Percentiles rank a stretch among this genome's conserved stretches.
Conservation (phyloP, 176 grass and related monocot species). For the Aegilops sharonensis region DNA sequence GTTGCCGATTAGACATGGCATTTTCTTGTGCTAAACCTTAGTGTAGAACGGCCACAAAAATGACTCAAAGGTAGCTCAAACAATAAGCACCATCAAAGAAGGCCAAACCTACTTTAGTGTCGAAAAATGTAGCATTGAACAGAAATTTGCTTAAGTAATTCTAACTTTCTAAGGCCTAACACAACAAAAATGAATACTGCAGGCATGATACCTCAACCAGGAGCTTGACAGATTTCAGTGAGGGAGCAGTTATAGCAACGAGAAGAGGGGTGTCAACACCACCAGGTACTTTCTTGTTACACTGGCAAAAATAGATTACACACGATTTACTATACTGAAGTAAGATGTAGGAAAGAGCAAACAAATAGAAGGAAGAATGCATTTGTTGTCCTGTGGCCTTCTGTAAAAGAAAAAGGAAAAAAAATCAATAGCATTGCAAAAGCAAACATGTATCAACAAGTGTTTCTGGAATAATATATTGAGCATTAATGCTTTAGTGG, state of each 20-base stretch:
- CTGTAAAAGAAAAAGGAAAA: background rate
- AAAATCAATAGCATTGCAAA: background rate
- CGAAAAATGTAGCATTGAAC: background rate
- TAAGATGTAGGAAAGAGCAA: background rate
- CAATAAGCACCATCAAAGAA: background rate
- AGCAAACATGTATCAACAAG: background rate
- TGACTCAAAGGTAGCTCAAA: background rate
- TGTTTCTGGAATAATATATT: background rate
- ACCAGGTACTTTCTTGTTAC: constrained; percentile 17
- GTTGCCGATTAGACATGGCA: background rate
- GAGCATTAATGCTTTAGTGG: background rate
- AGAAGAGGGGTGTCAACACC: constrained; percentile 9
- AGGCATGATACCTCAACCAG: constrained; percentile 32
- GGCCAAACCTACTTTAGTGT: background rate
- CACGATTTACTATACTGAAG: constrained; percentile 3
- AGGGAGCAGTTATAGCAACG: constrained; percentile 19
- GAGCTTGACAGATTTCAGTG: constrained; percentile 33
- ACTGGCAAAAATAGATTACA: background rate
- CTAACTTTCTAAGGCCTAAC: background rate
- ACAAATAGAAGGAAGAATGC: background rate
- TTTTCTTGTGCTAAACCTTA: background rate
- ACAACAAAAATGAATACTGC: background rate
- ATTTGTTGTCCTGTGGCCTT: background rate
- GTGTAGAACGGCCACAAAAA: background rate
- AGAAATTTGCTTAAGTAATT: background rate